phyloP scores from a whole-genome alignment of 176 grass and related monocot genomes.

The Coix lacrymajobi region DNA sequence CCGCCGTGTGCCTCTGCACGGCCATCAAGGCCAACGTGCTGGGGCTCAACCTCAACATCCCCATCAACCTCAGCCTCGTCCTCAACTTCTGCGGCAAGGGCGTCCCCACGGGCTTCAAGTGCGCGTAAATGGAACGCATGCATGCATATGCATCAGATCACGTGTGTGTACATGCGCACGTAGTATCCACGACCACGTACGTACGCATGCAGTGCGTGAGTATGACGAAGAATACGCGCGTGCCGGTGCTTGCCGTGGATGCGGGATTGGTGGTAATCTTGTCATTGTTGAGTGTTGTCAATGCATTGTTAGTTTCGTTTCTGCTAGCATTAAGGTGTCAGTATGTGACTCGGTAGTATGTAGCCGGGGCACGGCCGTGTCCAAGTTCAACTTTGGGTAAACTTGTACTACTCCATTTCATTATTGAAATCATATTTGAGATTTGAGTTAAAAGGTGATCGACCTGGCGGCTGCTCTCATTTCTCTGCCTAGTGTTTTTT shows the following conservation, averaged over 20 bases:
- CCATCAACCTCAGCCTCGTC: slow-evolving; percentile 75
- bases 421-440: not conserved
- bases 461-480: not conserved
- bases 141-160: too few relatives aligned
- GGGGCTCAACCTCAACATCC: slow-evolving; percentile 71
- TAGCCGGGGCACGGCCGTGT: not conserved
- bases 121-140: slow-evolving; percentile 5
- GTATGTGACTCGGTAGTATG: too few relatives aligned
- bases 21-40: slow-evolving; percentile 76
- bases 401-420: not conserved
- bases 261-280: not conserved
- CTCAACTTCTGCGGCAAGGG: slow-evolving; percentile 96
- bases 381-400: not conserved
- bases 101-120: slow-evolving; percentile 73
- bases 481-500: not conserved
- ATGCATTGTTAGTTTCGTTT: not conserved
- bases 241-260: not conserved
- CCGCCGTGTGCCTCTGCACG: slow-evolving; percentile 68
- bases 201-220: not conserved
- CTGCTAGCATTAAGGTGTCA: not conserved
- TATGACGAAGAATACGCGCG: not conserved
- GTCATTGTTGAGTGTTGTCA: not conserved
- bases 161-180: not conserved
- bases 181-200: not conserved
- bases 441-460: not conserved